Evolutionary conservation across 176 grass and related monocot genomes (phyloP).

Genomic region (Pontederia crassipes): DNA sequence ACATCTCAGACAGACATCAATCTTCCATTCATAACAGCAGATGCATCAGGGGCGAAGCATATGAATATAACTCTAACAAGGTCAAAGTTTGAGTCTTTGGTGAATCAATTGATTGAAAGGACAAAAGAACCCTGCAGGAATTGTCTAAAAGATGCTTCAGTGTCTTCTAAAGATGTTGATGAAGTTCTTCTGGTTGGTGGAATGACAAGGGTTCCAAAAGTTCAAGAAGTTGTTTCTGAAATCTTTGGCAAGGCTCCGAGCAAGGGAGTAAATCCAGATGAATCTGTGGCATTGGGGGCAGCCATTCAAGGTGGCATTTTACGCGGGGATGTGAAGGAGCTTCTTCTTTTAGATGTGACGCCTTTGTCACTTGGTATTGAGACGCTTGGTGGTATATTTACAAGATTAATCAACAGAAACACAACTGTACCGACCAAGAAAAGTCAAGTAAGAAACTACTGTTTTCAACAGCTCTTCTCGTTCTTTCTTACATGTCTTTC

Average conservation of each 20-base stretch:
- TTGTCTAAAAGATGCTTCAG: slow-evolving; percentile 58
- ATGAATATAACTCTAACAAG: slow-evolving; percentile 65
- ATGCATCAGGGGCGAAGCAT: slow-evolving; percentile 69
- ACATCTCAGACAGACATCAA: slow-evolving; percentile 70
- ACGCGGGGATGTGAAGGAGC: slow-evolving; percentile 76
- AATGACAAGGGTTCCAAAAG: slow-evolving; percentile 78
- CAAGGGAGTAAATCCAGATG: slow-evolving; percentile 78
- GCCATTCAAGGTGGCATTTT: slow-evolving; percentile 72
- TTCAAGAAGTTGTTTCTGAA: slow-evolving; percentile 48
- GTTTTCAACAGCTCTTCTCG: no score
- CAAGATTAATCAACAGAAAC: slow-evolving; percentile 67
- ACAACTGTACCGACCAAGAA: slow-evolving; percentile 78
- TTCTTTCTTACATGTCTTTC: no score
- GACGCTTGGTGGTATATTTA: slow-evolving; percentile 73
- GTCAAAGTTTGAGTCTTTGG: slow-evolving; percentile 57
- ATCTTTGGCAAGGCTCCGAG: slow-evolving; percentile 59
- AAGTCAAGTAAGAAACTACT: slow-evolving; percentile 33
- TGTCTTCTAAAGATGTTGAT: slow-evolving; percentile 62
- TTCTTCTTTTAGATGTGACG: slow-evolving; percentile 60
- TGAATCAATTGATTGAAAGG: slow-evolving; percentile 55
- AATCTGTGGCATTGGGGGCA: slow-evolving; percentile 67
- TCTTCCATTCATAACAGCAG: slow-evolving; percentile 66
- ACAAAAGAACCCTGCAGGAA: slow-evolving; percentile 57
- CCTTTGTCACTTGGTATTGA: slow-evolving; percentile 74
- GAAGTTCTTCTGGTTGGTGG: slow-evolving; percentile 76